Evolutionary conservation across 2,329 filamentous ascomycete species (phyloP).

Genomic region (Coniochaeta sp.): DNA sequence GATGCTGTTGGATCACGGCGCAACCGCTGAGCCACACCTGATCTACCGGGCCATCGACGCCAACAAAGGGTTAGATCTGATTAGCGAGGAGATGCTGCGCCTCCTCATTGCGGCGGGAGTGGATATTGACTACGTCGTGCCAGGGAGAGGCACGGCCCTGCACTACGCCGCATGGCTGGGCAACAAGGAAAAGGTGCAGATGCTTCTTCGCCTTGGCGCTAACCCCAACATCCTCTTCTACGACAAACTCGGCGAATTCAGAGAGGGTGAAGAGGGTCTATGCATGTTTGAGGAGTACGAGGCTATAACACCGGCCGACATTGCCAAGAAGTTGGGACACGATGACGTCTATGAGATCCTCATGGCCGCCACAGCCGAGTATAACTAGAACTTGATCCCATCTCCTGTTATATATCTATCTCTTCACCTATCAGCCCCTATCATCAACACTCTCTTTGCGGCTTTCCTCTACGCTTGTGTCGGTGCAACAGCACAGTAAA

Average conservation of each 20-base stretch:
- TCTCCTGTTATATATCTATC: background rate
- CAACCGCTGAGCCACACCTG: constrained; percentile 1
- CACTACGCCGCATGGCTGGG: background rate
- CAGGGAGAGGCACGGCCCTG: background rate
- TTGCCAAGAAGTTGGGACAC: constrained; percentile 1
- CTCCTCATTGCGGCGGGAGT: background rate
- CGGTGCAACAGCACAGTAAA: background rate
- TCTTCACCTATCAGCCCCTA: background rate
- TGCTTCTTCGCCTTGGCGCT: constrained; percentile 2
- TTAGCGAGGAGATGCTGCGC: background rate
- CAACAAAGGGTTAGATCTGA: background rate
- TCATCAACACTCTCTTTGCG: background rate
- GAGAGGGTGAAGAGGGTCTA: constrained; percentile 1
- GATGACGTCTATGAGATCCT: constrained; percentile 2
- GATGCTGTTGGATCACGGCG: constrained; percentile 1
- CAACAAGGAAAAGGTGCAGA: background rate
- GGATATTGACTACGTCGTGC: background rate
- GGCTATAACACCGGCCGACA: constrained; percentile 1
- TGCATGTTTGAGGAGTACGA: constrained; percentile 1
- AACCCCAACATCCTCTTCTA: background rate
- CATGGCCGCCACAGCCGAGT: background rate
- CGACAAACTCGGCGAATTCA: constrained; percentile 1
- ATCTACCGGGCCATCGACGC: constrained; percentile 1
- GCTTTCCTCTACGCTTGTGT: background rate
- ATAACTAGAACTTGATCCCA: constrained; percentile 1